These are phyloP conservation scores for Aureococcus anophagefferens DNA, from an alignment of 108 stramenopile species.

Conservation along the genomic window DNA sequence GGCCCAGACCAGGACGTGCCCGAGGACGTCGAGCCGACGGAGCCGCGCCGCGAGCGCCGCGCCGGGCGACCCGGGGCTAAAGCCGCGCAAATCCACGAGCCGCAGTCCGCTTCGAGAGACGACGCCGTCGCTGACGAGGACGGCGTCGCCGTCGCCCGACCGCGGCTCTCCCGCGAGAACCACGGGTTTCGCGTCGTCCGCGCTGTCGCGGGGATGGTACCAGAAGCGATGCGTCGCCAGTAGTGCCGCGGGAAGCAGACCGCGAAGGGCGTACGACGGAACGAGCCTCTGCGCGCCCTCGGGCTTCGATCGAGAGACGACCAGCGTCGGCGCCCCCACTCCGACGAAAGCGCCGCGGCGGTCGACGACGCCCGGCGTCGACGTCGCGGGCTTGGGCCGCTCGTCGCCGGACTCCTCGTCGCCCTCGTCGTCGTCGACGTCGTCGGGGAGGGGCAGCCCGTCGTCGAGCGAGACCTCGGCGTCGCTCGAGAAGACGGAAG, in stretches of 20 bases:
- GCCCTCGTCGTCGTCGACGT: conserved; percentile 51
- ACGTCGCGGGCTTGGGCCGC: neutral
- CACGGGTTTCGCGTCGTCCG: neutral
- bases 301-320: conserved; percentile 72
- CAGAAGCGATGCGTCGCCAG: conserved; percentile 90
- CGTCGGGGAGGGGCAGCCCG: neutral
- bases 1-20: conserved; percentile 92
- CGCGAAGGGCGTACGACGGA: conserved; percentile 74
- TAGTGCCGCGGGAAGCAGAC: conserved; percentile 77
- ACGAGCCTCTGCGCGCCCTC: conserved; percentile 72
- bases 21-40: conserved; percentile 79
- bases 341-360: no score
- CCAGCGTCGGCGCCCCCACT: conserved; percentile 46
- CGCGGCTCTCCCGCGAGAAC: neutral
- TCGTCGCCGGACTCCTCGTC: conserved; percentile 27
- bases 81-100: neutral
- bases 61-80: no score
- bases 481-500: neutral
- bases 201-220: conserved; percentile 74
- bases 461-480: neutral
- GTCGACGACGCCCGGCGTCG: conserved; percentile 59
- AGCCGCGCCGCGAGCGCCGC: conserved; percentile 63
- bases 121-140: neutral
- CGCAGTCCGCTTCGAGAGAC: no score
- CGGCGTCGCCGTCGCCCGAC: neutral